phyloP scores from a whole-genome alignment of 371 early-diverging fungal species.

The Mortierella sp. region DNA sequence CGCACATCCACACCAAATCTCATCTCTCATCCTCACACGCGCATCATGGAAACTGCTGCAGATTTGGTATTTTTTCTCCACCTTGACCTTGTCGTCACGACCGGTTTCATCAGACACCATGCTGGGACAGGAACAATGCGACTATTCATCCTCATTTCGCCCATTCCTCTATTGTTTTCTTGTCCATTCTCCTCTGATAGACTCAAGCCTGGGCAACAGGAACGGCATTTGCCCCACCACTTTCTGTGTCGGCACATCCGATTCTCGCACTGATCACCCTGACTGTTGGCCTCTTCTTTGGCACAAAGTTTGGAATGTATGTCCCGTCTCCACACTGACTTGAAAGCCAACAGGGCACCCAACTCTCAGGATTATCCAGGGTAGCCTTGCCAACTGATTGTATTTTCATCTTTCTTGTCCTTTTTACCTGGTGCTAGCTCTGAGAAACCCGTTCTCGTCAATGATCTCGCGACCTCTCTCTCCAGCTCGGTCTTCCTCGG shows the following conservation, averaged over 20 bases:
- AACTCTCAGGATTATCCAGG: no score
- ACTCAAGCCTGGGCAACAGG: slow-evolving; percentile 35
- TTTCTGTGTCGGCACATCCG: slow-evolving; percentile 28
- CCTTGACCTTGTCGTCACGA: no score
- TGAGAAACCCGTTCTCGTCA: slow-evolving; percentile 22
- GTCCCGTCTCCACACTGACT: not conserved
- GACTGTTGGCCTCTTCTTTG: slow-evolving; percentile 37
- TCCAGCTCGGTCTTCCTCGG: slow-evolving; percentile 38
- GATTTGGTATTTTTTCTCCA: no score
- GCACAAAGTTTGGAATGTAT: slow-evolving; percentile 50
- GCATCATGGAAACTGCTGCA: no score
- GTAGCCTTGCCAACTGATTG: no score
- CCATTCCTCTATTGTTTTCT: not conserved
- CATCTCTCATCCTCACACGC: no score
- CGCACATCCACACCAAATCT: no score
- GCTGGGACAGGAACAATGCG: not conserved
- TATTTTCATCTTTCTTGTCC: no score
- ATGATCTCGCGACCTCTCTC: slow-evolving; percentile 32
- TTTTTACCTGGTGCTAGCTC: no score
- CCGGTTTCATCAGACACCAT: not conserved
- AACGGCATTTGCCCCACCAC: slow-evolving; percentile 37
- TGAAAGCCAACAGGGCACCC: no score
- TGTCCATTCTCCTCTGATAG: slow-evolving; percentile 2
- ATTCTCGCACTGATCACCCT: slow-evolving; percentile 21
- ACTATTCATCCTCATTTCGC: not conserved